A percentile compares a stretch with the other conserved stretches of the same genome.
These are phyloP conservation scores for Paraphaeosphaeria sporulosa DNA, from an alignment of 2,329 filamentous ascomycete genomes.

Conservation along the genomic window DNA sequence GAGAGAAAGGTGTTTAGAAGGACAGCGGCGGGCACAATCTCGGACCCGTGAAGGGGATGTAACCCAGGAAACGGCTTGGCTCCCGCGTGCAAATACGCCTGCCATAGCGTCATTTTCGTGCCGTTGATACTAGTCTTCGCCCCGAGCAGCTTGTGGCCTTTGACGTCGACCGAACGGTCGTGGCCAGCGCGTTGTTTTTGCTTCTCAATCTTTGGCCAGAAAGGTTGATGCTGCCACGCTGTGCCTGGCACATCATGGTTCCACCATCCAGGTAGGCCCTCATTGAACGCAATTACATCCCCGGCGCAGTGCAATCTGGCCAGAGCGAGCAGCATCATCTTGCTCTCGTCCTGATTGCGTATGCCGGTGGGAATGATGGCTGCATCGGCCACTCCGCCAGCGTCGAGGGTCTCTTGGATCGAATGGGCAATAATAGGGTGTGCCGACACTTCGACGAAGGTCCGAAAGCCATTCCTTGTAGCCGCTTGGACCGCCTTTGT, in stretches of 20 bases:
- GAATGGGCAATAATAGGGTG: conserved; percentile 54
- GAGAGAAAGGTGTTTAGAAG: conserved; percentile 52
- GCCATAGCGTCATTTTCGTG: conserved; percentile 38
- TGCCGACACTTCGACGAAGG: conserved; percentile 53
- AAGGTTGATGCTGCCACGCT: conserved; percentile 34
- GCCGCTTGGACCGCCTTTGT: conserved; percentile 45
- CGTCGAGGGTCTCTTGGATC: conserved; percentile 49
- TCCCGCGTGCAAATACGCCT: conserved; percentile 39
- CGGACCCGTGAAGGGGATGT: conserved; percentile 51
- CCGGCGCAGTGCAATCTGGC: conserved; percentile 41
- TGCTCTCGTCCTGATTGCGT: conserved; percentile 34
- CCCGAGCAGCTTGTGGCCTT: conserved; percentile 48
- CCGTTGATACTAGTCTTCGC: conserved; percentile 36
- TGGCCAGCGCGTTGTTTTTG: background rate
- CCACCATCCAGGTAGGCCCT: conserved; percentile 20
- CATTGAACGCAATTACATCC: conserved; percentile 30
- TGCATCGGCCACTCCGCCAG: conserved; percentile 37
- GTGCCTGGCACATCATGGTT: conserved; percentile 22
- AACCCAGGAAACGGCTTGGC: conserved; percentile 51
- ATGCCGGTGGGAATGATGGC: conserved; percentile 41
- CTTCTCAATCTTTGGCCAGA: conserved; percentile 24
- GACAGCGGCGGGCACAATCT: conserved; percentile 53
- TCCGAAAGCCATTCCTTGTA: conserved; percentile 45
- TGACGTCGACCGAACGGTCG: conserved; percentile 30
- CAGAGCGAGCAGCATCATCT: conserved; percentile 36